Percentiles rank a stretch among this genome's conserved stretches.
These are phyloP conservation scores for Fusarium miscanthi DNA, from an alignment of 2,329 filamentous ascomycete species.

Conservation along the genomic window DNA sequence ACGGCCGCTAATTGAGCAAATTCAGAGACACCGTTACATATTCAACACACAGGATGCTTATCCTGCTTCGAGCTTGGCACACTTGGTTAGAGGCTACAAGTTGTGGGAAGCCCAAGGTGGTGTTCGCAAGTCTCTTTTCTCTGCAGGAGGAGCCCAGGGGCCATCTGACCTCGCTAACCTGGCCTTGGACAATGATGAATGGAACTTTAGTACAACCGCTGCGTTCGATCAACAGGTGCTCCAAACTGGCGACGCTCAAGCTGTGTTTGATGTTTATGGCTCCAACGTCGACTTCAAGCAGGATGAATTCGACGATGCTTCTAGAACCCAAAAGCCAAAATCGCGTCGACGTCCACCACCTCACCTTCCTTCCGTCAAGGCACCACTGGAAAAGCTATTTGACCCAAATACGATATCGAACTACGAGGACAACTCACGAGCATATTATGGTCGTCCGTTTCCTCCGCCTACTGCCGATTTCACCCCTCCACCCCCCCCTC, in stretches of 20 bases:
- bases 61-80: constrained; percentile 71
- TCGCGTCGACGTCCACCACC: constrained; percentile 68
- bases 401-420: constrained; percentile 73
- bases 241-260: constrained; percentile 64
- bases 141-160: constrained; percentile 67
- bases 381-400: constrained; percentile 72
- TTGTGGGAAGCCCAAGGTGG: constrained; percentile 81
- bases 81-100: constrained; percentile 77
- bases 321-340: constrained; percentile 64
- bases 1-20: constrained; percentile 75
- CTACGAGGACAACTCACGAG: constrained; percentile 72
- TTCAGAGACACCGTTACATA: constrained; percentile 78
- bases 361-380: constrained; percentile 66
- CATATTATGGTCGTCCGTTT: constrained; percentile 65
- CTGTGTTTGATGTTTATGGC: constrained; percentile 71
- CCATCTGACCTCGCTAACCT: constrained; percentile 58
- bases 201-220: constrained; percentile 75
- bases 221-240: constrained; percentile 71
- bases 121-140: constrained; percentile 73
- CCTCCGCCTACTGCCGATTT: constrained; percentile 59
- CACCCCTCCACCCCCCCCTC: constrained; percentile 53
- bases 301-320: constrained; percentile 60
- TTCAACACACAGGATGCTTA: constrained; percentile 70
- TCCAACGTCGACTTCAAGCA: constrained; percentile 65
- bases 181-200: constrained; percentile 66